Conservation (phyloP, 352 stramenopile species). For the Achlya hypogyna region DNA sequence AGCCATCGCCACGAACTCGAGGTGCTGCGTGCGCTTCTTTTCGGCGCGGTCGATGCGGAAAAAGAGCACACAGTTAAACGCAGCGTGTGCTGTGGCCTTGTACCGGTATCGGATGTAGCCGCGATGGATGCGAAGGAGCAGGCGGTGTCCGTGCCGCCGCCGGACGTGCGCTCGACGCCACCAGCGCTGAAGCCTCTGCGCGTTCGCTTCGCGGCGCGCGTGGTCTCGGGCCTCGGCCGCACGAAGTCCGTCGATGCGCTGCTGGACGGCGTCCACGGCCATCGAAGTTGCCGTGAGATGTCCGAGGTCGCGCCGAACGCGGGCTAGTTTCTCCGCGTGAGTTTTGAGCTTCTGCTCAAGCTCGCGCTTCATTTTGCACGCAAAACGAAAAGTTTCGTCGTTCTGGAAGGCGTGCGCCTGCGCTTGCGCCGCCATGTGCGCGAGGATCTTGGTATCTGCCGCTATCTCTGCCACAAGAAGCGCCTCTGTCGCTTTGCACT, state of each 20-base stretch:
- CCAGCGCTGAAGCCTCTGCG: not conserved
- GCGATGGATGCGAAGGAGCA: not conserved
- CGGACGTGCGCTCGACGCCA: not conserved
- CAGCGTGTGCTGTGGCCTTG: not conserved
- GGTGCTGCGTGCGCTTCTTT: not conserved
- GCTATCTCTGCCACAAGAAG: slow-evolving; percentile 5
- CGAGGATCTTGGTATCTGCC: slow-evolving; percentile 9
- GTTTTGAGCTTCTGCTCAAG: not conserved
- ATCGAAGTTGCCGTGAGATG: not conserved
- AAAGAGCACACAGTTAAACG: not conserved
- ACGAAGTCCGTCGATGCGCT: not conserved
- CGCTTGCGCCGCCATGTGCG: slow-evolving; percentile 18
- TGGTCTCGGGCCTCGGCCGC: not conserved
- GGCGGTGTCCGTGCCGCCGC: not conserved
- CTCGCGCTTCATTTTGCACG: slow-evolving; percentile 7
- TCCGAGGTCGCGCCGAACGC: not conserved
- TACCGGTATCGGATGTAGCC: slow-evolving; percentile 15
- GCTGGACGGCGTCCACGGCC: not conserved
- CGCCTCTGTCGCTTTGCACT: slow-evolving; percentile 5
- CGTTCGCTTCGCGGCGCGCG: not conserved
- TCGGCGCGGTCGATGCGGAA: not conserved
- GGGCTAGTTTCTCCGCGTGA: not conserved
- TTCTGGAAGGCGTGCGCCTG: slow-evolving; percentile 16
- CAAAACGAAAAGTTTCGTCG: slow-evolving; percentile 14
- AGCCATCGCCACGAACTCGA: slow-evolving; percentile 3